Percentiles rank a stretch among this genome's conserved stretches.
These are phyloP conservation scores for Rhododendron griersonianum DNA, from an alignment of 148 eudicot genomes.

Conservation along the genomic window DNA sequence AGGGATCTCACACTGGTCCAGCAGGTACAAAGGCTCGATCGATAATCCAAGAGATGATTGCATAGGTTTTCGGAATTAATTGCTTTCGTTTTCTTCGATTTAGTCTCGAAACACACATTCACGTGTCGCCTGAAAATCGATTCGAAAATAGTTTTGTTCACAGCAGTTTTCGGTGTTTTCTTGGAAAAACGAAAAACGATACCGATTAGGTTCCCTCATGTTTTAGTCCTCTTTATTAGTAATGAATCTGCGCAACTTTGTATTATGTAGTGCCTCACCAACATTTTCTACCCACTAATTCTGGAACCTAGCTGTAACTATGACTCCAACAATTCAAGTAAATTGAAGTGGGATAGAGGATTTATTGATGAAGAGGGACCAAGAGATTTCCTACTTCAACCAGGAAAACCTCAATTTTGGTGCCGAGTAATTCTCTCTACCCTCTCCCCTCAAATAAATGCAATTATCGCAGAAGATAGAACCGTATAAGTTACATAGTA, in stretches of 20 bases:
- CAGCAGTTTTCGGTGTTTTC: neutral
- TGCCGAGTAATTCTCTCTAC: conserved; percentile 31
- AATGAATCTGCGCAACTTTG: neutral
- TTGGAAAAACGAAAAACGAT: neutral
- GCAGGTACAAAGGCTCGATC: too few species aligned
- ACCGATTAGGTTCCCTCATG: too few species aligned
- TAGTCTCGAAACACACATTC: neutral
- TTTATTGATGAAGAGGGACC: neutral
- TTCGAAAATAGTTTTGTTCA: too few species aligned
- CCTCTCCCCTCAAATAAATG: neutral
- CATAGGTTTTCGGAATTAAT: too few species aligned
- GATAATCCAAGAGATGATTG: too few species aligned
- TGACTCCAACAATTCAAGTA: neutral
- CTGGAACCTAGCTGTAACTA: conserved; percentile 28
- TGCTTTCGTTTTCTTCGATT: too few species aligned
- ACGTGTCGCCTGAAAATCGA: neutral
- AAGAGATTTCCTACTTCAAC: neutral
- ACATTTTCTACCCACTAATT: conserved; percentile 11
- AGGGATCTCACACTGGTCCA: neutral
- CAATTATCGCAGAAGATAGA: too few species aligned
- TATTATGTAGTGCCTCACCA: conserved; percentile 24
- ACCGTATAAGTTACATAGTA: neutral
- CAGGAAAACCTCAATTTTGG: conserved; percentile 1
- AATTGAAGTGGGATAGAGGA: conserved; percentile 7
- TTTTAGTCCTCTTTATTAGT: neutral